phyloP scores from a whole-genome alignment of 352 stramenopile genomes.

The Globisporangium lucens region DNA sequence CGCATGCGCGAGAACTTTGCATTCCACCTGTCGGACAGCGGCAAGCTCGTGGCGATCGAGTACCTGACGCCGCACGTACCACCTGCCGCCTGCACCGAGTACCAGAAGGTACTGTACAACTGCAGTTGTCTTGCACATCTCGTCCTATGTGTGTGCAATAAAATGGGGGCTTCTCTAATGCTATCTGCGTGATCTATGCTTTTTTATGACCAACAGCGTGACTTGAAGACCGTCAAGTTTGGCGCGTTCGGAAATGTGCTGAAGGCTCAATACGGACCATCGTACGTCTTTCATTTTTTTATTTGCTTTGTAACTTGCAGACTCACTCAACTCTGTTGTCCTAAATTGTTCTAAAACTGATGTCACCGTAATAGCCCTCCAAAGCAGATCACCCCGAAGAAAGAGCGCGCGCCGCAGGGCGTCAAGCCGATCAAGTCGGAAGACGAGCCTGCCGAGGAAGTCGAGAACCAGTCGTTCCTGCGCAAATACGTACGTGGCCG shows the following conservation, averaged over 20 bases:
- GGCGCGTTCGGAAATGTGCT: slow-evolving; percentile 51
- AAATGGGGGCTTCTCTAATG: background rate
- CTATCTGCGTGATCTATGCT: background rate
- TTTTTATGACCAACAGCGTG: slow-evolving; percentile 24
- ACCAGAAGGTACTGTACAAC: slow-evolving; percentile 36
- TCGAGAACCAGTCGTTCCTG: slow-evolving; percentile 73
- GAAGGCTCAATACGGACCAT: slow-evolving; percentile 56
- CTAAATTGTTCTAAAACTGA: background rate
- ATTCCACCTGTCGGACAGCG: slow-evolving; percentile 76
- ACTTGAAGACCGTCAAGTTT: slow-evolving; percentile 62
- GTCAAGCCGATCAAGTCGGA: slow-evolving; percentile 71
- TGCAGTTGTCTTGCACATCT: background rate
- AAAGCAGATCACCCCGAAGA: slow-evolving; percentile 57
- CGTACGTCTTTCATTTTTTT: slow-evolving; percentile 31
- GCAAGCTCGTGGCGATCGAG: slow-evolving; percentile 78
- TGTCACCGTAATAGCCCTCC: slow-evolving; percentile 34
- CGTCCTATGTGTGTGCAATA: too few species aligned
- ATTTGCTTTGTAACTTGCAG: background rate
- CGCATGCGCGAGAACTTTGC: slow-evolving; percentile 77
- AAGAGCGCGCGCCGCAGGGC: slow-evolving; percentile 60
- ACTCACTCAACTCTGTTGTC: background rate
- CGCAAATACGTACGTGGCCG: slow-evolving; percentile 73
- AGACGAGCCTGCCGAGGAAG: slow-evolving; percentile 53
- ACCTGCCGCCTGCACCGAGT: slow-evolving; percentile 36
- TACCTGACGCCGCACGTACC: slow-evolving; percentile 68